Conservation (phyloP, 1,139 yeast species). For the Diutina sp. region DNA sequence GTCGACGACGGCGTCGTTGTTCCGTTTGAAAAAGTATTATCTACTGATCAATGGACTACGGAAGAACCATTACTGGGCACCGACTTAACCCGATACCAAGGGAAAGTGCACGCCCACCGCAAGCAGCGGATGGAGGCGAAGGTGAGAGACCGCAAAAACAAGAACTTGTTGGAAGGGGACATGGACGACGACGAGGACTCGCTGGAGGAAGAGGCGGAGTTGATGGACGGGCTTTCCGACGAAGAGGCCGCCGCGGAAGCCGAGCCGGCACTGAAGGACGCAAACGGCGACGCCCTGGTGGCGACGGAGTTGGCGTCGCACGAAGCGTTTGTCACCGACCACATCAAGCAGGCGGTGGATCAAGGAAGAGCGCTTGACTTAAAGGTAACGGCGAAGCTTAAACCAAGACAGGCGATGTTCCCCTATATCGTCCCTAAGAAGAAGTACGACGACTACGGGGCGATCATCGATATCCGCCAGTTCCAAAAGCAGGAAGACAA, state of each 20-base stretch:
- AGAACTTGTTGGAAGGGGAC: slow-evolving; percentile 31
- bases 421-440: slow-evolving; percentile 50
- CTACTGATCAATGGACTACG: slow-evolving; percentile 19
- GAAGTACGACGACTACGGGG: slow-evolving; percentile 80
- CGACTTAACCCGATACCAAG: slow-evolving; percentile 37
- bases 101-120: slow-evolving; percentile 23
- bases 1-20: slow-evolving; percentile 48
- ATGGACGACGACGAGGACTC: slow-evolving; percentile 13
- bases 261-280: neutral
- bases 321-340: slow-evolving; percentile 29
- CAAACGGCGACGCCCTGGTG: neutral
- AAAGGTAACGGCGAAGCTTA: slow-evolving; percentile 42
- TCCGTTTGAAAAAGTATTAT: slow-evolving; percentile 29
- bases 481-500: slow-evolving; percentile 47
- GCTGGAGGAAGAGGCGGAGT: slow-evolving; percentile 14
- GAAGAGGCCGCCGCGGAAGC: slow-evolving; percentile 11
- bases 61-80: slow-evolving; percentile 39
- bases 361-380: slow-evolving; percentile 42
- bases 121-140: slow-evolving; percentile 36
- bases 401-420: slow-evolving; percentile 64
- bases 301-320: slow-evolving; percentile 11
- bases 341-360: slow-evolving; percentile 24
- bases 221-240: slow-evolving; percentile 13
- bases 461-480: slow-evolving; percentile 49
- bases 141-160: slow-evolving; percentile 44